These are phyloP conservation scores for Tuber brumale DNA, from an alignment of 495 filamentous ascomycete species.

Conservation along the genomic window DNA sequence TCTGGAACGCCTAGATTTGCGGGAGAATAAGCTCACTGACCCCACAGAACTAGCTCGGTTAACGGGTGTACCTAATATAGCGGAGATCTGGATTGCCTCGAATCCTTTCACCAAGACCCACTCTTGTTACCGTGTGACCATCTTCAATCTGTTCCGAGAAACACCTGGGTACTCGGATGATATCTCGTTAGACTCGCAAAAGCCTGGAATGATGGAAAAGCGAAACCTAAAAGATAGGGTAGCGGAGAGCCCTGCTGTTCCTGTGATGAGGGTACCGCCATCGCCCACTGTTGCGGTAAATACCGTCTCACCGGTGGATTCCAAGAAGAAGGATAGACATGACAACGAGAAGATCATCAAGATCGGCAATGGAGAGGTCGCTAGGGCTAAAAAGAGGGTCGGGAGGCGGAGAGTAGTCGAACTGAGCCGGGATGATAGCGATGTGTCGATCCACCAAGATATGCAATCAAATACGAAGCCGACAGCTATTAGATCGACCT, in stretches of 20 bases:
- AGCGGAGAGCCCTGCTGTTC: conserved; percentile 63
- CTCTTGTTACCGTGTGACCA: conserved; percentile 67
- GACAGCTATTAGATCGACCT: neutral
- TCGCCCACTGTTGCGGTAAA: conserved; percentile 57
- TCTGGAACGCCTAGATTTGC: conserved; percentile 79
- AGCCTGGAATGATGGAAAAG: conserved; percentile 73
- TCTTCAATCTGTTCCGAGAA: conserved; percentile 94
- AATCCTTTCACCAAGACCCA: conserved; percentile 91
- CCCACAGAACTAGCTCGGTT: conserved; percentile 84
- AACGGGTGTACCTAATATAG: conserved; percentile 82
- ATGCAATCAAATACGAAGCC: conserved; percentile 9
- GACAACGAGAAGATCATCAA: conserved; percentile 49
- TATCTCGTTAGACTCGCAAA: conserved; percentile 75
- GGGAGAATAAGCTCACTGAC: conserved; percentile 85
- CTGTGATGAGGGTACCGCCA: conserved; percentile 62
- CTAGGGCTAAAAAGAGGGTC: conserved; percentile 50
- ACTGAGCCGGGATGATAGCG: conserved; percentile 37
- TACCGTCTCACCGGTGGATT: conserved; percentile 55
- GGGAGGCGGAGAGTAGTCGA: conserved; percentile 66
- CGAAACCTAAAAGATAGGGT: conserved; percentile 78
- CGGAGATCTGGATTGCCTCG: conserved; percentile 80
- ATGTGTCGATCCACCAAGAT: conserved; percentile 14
- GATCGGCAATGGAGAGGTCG: conserved; percentile 44
- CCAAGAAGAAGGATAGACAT: conserved; percentile 49
- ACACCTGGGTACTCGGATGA: conserved; percentile 87